These are phyloP conservation scores for Colletotrichum sp. DNA, from an alignment of 2,329 filamentous ascomycete species.

Conservation along the genomic window DNA sequence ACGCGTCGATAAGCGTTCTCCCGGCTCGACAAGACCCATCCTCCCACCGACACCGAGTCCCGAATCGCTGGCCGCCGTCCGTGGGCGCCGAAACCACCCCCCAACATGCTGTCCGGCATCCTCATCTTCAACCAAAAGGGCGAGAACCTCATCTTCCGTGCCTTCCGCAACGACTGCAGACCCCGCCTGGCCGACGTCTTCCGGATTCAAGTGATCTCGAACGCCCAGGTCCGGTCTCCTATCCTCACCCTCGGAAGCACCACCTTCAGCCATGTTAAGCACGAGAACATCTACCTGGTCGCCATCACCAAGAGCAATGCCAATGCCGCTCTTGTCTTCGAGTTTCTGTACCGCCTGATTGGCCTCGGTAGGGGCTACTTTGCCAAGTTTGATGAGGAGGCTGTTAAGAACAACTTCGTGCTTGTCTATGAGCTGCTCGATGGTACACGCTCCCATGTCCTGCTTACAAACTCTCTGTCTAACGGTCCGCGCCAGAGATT, in stretches of 20 bases:
- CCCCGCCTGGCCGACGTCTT: constrained; percentile 98
- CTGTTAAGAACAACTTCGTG: constrained; percentile 99
- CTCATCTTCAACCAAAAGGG: constrained; percentile 99
- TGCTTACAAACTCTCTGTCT: neutral
- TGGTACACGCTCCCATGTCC: constrained; percentile 55
- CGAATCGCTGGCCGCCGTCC: neutral
- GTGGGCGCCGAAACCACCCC: constrained; percentile 10
- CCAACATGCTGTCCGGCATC: constrained; percentile 91
- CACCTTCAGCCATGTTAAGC: constrained; percentile 99
- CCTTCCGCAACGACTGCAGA: constrained; percentile 97
- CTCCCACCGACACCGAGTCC: neutral
- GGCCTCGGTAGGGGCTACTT: constrained; percentile 94
- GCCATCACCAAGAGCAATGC: constrained; percentile 99
- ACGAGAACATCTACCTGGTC: constrained; percentile 98
- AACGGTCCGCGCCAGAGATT: constrained; percentile 68
- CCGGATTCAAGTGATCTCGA: constrained; percentile 99
- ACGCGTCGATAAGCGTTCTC: neutral
- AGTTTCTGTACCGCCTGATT: constrained; percentile 94
- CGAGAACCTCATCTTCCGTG: constrained; percentile 99
- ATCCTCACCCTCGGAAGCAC: constrained; percentile 97
- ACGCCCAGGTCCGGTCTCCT: constrained; percentile 94
- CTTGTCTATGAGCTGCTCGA: constrained; percentile 97
- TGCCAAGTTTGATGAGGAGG: constrained; percentile 98
- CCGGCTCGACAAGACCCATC: neutral
- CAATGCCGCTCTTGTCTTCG: constrained; percentile 96